Base-by-base conservation (phyloP, 1,139 yeast species). In the Nadsonia commutata region DNA sequence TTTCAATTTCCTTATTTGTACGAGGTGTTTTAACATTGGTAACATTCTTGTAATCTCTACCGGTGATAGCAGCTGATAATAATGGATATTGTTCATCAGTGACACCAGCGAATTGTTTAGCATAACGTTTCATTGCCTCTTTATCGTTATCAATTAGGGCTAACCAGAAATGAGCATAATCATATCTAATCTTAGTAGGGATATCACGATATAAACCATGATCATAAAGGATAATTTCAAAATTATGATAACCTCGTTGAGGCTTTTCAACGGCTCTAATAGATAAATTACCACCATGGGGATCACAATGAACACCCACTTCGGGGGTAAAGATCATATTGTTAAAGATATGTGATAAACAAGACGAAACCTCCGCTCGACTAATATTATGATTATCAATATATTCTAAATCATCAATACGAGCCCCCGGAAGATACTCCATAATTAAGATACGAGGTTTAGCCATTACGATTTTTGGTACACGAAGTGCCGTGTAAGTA, bases 251-350 rank as follows among this genome's bases (percentile, higher is more conserved):
- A 13, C 53, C 51, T 3, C 47, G 51, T 27, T 47, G 49, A 3
- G 45, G 31, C 18, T 48, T 43, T 21, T 46, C 46, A 16, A 59
- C 43, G 2, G 67, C 59, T 45, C 86, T 66, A 18, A 90, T 84
- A 0, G 97, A 95, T 49, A 90, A 67, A 55, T 90, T 93, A 0
- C 99, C 99, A 13, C 95, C 95, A 60, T 90, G 99, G 1, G 98
- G 98, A 59, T 90, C 99, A 64, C 98, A 90, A 59, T 90, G 99
- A 42, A 90, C 74, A 0, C 88, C 86, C 17, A 85, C 95, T 22
- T 77, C 79, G 0, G 95, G 94, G 1, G 94, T 81, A 64, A 90
- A 90, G 40, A 93, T 85, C 99, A 90, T 90, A 56, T 79, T 80
- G 64, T 88, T 85, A 67, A 90, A 90, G 22, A 85, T 78, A 56